A percentile compares a stretch with the other conserved stretches of the same genome.
These are phyloP conservation scores for Mallotus japonicus DNA, from an alignment of 441 rosid species.

Conservation along the genomic window DNA sequence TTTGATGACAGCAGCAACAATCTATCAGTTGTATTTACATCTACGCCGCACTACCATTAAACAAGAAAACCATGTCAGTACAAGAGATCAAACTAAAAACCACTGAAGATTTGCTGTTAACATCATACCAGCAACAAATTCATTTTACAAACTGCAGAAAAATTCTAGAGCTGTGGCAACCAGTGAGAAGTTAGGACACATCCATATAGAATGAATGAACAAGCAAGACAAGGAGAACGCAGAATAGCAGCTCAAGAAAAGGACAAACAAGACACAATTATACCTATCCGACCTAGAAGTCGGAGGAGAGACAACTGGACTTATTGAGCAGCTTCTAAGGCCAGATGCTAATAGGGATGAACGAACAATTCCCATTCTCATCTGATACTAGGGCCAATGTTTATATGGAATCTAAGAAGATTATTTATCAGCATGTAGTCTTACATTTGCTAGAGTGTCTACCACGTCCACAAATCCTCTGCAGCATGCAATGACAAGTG, in stretches of 20 bases:
- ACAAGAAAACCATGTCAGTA: conserved; percentile 16
- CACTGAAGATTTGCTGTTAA: not conserved
- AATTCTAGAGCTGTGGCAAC: not conserved
- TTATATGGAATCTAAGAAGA: not conserved
- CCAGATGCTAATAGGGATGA: too few relatives aligned
- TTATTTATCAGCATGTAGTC: not conserved
- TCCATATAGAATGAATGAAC: not conserved
- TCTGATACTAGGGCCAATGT: not conserved
- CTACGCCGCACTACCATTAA: conserved; percentile 73
- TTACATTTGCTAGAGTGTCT: conserved; percentile 69
- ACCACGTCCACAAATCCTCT: conserved; percentile 78
- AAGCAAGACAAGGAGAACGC: not conserved
- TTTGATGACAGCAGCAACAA: conserved; percentile 75
- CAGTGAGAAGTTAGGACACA: not conserved
- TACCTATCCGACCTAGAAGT: not conserved
- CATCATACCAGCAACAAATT: not conserved
- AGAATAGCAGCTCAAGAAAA: not conserved
- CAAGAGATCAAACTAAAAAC: conserved; percentile 1
- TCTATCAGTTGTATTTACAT: conserved; percentile 61
- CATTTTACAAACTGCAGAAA: not conserved
- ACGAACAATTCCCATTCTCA: not conserved
- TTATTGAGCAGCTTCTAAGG: not conserved
- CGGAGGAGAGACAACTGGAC: not conserved
- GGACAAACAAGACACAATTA: not conserved
- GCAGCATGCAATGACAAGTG: conserved; percentile 78